phyloP scores from a whole-genome alignment of 2,329 filamentous ascomycete genomes.

The Aureobasidium lini region DNA sequence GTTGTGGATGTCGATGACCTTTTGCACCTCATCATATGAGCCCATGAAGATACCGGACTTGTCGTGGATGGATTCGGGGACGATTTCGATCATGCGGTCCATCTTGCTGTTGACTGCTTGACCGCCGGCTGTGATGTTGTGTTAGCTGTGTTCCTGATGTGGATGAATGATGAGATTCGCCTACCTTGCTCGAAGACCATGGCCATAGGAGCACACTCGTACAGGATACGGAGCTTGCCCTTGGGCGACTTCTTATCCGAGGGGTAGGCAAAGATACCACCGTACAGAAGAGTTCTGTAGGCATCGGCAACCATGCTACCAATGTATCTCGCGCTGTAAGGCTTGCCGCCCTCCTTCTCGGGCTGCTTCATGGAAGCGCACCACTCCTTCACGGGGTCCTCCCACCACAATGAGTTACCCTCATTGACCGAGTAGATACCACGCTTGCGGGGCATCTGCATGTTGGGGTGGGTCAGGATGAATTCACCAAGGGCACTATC shows the following conservation, averaged over 20 bases:
- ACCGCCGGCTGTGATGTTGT: conserved; percentile 61
- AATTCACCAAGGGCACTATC: conserved; percentile 97
- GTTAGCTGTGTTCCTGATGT: conserved; percentile 4
- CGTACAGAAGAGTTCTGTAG: conserved; percentile 90
- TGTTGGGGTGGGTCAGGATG: conserved; percentile 93
- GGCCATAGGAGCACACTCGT: conserved; percentile 98
- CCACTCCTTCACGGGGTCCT: conserved; percentile 77
- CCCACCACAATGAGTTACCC: conserved; percentile 96
- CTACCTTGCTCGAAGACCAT: conserved; percentile 97
- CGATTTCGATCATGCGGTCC: conserved; percentile 80
- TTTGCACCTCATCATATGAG: conserved; percentile 89
- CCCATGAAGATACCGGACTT: conserved; percentile 93
- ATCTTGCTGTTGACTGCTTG: conserved; percentile 88
- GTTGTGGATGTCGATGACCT: conserved; percentile 79
- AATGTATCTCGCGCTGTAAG: conserved; percentile 92
- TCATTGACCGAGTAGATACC: conserved; percentile 98
- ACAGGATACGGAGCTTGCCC: conserved; percentile 93
- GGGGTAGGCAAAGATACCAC: conserved; percentile 95
- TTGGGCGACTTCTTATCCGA: conserved; percentile 98
- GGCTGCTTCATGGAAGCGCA: conserved; percentile 84
- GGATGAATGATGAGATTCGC: conserved; percentile 32
- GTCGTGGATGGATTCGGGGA: conserved; percentile 91
- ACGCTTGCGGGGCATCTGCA: conserved; percentile 73
- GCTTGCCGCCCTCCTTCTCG: conserved; percentile 62
- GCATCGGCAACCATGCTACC: conserved; percentile 98